These are phyloP conservation scores for Periconia digitata DNA, from an alignment of 2,329 filamentous ascomycete species.

Conservation along the genomic window DNA sequence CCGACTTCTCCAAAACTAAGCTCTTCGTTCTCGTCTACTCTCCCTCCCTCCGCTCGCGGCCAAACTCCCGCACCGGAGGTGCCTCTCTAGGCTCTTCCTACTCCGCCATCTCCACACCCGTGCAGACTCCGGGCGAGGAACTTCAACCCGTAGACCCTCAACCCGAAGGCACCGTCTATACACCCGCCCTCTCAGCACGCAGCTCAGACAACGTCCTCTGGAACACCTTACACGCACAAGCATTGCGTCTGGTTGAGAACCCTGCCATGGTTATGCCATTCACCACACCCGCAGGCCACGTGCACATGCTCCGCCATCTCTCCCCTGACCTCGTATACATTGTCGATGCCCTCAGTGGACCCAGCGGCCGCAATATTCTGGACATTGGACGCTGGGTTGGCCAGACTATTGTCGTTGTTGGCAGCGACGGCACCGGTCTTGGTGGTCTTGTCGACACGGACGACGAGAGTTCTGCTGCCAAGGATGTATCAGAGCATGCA, in stretches of 20 bases:
- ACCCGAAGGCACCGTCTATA: constrained; percentile 47
- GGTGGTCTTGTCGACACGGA: constrained; percentile 60
- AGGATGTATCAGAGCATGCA: constrained; percentile 32
- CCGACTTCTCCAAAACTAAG: constrained; percentile 71
- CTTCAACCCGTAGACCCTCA: constrained; percentile 45
- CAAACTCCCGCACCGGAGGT: constrained; percentile 46
- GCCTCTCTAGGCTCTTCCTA: constrained; percentile 77
- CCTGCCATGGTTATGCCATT: constrained; percentile 88
- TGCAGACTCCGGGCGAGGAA: constrained; percentile 67
- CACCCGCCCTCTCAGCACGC: constrained; percentile 36
- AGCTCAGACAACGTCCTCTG: constrained; percentile 59
- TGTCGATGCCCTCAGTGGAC: constrained; percentile 78
- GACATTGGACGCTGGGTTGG: constrained; percentile 65
- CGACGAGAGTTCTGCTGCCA: constrained; percentile 54
- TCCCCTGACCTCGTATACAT: constrained; percentile 85
- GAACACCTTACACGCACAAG: constrained; percentile 79
- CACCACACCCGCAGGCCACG: constrained; percentile 77
- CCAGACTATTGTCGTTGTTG: constrained; percentile 62
- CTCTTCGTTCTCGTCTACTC: constrained; percentile 90
- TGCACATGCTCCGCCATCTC: constrained; percentile 84
- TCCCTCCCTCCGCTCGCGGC: constrained; percentile 71
- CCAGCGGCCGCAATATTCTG: constrained; percentile 71
- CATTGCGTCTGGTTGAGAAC: constrained; percentile 76
- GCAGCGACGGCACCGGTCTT: constrained; percentile 46
- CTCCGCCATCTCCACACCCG: constrained; percentile 76